phyloP scores from a whole-genome alignment of 192 early-diverging fungal genomes.

The Geosiphon pyriformis region DNA sequence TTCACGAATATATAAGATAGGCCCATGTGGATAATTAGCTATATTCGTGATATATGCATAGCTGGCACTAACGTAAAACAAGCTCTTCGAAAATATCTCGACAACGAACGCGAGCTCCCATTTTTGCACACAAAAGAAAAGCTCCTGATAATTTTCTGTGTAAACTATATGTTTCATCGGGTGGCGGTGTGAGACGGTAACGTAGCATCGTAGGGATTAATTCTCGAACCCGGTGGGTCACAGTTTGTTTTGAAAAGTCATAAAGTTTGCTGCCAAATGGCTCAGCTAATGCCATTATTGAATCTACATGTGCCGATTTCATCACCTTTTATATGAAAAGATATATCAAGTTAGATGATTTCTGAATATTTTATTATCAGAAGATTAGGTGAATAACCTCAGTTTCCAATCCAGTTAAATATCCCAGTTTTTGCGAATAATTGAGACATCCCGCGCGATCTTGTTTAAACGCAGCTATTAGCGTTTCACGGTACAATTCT shows the following conservation, averaged over 20 bases:
- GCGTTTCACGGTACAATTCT: conserved; percentile 66
- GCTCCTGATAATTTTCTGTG: conserved; percentile 93
- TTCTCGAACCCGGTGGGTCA: conserved; percentile 75
- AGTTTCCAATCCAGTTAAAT: conserved; percentile 91
- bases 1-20: too few relatives aligned
- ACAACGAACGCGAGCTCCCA: conserved; percentile 43
- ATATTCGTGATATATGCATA: too few relatives aligned
- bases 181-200: conserved; percentile 90
- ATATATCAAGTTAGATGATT: too few relatives aligned
- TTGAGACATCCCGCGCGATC: conserved; percentile 71
- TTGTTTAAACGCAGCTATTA: conserved; percentile 63
- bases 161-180: conserved; percentile 95
- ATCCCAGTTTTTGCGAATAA: conserved; percentile 80
- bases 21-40: too few relatives aligned
- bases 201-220: conserved; percentile 94
- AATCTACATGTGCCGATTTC: conserved; percentile 82
- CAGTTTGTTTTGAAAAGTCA: conserved; percentile 79
- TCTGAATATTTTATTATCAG: too few relatives aligned
- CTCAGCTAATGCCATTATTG: conserved; percentile 79
- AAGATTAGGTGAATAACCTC: conserved; percentile 42
- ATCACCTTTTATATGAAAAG: conserved; percentile 55
- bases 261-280: conserved; percentile 68
- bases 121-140: conserved; percentile 84
- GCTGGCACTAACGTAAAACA: background rate
- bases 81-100: conserved; percentile 38